A percentile compares a stretch with the other conserved stretches of the same genome.
phyloP scores from a whole-genome alignment of 2,329 filamentous ascomycete genomes.

The Torrubiella hemipterigena region DNA sequence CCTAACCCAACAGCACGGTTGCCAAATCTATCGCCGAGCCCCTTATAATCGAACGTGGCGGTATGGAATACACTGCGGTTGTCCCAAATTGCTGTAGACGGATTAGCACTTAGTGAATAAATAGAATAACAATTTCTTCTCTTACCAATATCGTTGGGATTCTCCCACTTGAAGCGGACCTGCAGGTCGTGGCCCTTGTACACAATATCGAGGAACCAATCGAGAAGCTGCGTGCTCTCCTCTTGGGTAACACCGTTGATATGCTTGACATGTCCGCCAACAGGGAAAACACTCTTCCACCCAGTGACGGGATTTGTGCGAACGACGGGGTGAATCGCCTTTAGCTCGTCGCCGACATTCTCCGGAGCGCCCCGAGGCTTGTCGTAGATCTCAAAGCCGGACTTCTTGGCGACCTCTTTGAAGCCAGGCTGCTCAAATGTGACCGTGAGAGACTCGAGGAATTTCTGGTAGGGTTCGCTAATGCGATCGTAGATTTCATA shows the following conservation, averaged over 20 bases:
- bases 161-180: conserved; percentile 24
- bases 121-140: neutral
- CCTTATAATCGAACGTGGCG: conserved; percentile 44
- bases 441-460: conserved; percentile 46
- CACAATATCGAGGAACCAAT: conserved; percentile 31
- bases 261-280: conserved; percentile 31
- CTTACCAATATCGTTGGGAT: conserved; percentile 19
- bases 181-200: conserved; percentile 39
- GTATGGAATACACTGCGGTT: conserved; percentile 40
- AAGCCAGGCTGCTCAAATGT: conserved; percentile 40
- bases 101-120: too few species aligned
- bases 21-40: conserved; percentile 34
- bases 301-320: conserved; percentile 47
- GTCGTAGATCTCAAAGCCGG: conserved; percentile 22
- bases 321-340: conserved; percentile 40
- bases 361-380: conserved; percentile 33
- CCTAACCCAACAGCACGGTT: conserved; percentile 41
- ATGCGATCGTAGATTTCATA: conserved; percentile 57
- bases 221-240: conserved; percentile 28
- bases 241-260: conserved; percentile 31
- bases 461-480: conserved; percentile 40
- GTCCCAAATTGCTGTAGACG: neutral
- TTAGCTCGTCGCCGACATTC: conserved; percentile 34
- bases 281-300: conserved; percentile 34
- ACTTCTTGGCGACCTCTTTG: conserved; percentile 29